Conservation (phyloP, 768 basidiomycete species). For the Leccinum rimulosum region DNA sequence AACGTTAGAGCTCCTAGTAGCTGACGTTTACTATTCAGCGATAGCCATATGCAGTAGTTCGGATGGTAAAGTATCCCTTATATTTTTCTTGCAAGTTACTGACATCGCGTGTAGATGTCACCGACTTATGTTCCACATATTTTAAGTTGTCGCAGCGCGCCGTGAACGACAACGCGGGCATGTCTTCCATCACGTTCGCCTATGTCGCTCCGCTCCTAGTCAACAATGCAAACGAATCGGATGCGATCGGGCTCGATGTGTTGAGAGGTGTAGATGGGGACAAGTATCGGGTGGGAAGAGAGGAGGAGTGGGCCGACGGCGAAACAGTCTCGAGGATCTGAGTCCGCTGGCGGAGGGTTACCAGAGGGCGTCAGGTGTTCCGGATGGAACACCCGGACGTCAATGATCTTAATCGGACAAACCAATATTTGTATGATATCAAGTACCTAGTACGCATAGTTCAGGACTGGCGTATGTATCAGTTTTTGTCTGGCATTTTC, state of each 20-base stretch:
- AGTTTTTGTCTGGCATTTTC: no score
- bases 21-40: no score
- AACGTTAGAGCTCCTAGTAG: no score
- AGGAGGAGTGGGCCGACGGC: neutral
- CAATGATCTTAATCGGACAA: neutral
- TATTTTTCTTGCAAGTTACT: no score
- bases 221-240: neutral
- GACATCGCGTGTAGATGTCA: no score
- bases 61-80: no score
- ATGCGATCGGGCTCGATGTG: neutral
- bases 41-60: no score
- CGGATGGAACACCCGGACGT: neutral
- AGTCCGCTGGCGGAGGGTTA: neutral
- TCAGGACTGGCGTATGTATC: neutral
- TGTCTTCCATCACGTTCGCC: neutral
- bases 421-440: no score
- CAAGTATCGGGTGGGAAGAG: neutral
- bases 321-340: neutral
- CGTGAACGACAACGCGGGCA: neutral
- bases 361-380: neutral
- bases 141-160: neutral
- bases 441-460: no score
- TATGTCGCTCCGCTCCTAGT: neutral
- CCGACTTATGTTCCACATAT: no score
- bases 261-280: neutral